A percentile compares a stretch with the other conserved stretches of the same genome.
phyloP scores from a whole-genome alignment of 2,329 filamentous ascomycete species.

The Epichloe baconii region DNA sequence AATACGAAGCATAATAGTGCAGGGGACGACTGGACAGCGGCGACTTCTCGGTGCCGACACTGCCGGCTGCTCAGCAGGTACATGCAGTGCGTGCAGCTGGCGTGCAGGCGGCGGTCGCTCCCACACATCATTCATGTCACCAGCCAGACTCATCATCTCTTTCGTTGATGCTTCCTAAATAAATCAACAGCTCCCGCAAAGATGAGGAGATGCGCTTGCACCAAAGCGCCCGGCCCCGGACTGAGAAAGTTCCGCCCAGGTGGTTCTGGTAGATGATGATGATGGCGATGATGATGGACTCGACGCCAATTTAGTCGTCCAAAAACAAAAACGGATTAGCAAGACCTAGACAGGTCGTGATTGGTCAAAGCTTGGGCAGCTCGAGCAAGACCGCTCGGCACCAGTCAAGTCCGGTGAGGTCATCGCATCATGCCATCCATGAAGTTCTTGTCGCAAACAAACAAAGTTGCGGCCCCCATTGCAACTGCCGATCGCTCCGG shows the following conservation, averaged over 20 bases:
- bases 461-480: background rate
- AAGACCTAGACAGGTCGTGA: background rate
- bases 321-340: background rate
- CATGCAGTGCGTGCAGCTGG: background rate
- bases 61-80: background rate
- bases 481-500: slow-evolving; percentile 7
- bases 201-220: background rate
- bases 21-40: background rate
- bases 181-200: background rate
- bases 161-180: too few relatives aligned
- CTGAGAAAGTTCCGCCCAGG: background rate
- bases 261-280: too few relatives aligned
- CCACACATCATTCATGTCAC: too few relatives aligned
- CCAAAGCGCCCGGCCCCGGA: background rate
- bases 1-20: background rate
- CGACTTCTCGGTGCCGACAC: background rate
- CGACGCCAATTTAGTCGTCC: background rate
- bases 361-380: slow-evolving; percentile 1
- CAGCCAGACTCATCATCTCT: background rate
- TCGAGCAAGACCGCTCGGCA: background rate
- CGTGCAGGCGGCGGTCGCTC: background rate
- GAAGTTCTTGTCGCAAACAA: background rate
- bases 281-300: background rate
- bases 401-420: slow-evolving; percentile 6
- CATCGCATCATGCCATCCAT: slow-evolving; percentile 3